Conservation (phyloP, 225 moss, liverwort and hornwort species). For the Climacium dendroides region DNA sequence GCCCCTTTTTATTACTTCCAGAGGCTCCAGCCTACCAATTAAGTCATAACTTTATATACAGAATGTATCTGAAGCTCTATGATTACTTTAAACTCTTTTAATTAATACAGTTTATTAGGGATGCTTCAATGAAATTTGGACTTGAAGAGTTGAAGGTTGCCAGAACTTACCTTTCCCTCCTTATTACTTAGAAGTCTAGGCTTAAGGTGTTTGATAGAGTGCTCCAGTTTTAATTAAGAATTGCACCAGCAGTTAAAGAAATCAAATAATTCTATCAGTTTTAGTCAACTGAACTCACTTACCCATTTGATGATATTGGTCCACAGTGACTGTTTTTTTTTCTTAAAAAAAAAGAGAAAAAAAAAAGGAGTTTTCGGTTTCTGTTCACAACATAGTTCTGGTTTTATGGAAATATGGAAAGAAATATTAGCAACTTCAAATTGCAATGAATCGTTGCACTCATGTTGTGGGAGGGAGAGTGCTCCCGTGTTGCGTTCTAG, state of each 20-base stretch:
- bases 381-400: background rate
- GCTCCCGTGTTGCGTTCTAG: accelerated
- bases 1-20: background rate
- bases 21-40: background rate
- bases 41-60: background rate
- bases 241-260: background rate
- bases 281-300: background rate
- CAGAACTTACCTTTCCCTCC: background rate
- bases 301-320: background rate
- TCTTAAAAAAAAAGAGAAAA: no score
- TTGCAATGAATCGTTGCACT: accelerated
- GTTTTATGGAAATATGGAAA: background rate
- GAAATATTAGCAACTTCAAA: background rate
- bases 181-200: background rate
- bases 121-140: background rate
- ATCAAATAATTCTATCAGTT: background rate
- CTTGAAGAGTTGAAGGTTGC: background rate
- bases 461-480: accelerated
- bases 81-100: background rate
- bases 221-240: background rate
- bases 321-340: background rate
- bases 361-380: background rate
- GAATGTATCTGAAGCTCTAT: background rate
- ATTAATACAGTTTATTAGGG: background rate
- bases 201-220: background rate